Evolutionary conservation across 345 rosid species (phyloP), one percentile per base, ranked within the genome.

Genomic region (Eucalyptus cloeziana): DNA sequence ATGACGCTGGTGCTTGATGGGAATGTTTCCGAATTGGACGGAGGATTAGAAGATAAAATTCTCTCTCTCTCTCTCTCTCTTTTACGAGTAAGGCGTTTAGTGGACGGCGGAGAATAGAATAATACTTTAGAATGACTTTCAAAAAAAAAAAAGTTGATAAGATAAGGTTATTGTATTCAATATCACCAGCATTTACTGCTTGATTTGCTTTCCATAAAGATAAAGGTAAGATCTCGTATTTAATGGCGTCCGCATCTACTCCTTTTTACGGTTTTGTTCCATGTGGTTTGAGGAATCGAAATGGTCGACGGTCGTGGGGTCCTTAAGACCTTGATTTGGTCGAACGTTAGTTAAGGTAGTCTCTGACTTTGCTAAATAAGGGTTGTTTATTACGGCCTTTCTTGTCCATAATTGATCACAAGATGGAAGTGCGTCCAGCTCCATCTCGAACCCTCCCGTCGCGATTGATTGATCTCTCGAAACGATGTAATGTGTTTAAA

Each of bases 21-120:
- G 62, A 56, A 24, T 56, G 62, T 22, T 56, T 56, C 62, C 62
- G 62, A 24, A 24, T 21, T 56, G 62, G 62, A 56, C 62, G 30
- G 62, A 56, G 30, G 62, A 56, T 12, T 24, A 56, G 30, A 56
- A 56, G 27, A 56, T 56, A 22, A 56, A 24, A 56, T 10, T 56
- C 3, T 10, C 62, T 0, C 6, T 4, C 5, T 21, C 58, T 2
- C 1, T 15, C 1, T 10, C 15, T 7, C 5, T 52, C 3, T 56
- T 56, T 56, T 4, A 24, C 3, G 30, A 25, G 62, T 24, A 56
- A 56, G 62, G 62, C 62, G 30, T 56, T 56, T 56, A 25, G 62
- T 24, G 62, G 62, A 56, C 62, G 62, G 62, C 13, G 30, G 30
- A 56, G 30, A 56, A 56, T 56, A 56, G 62, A 56, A 56, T 56